Evolutionary conservation across 257 asterid genomes (phyloP).

Genomic region (Solanum pennellii): DNA sequence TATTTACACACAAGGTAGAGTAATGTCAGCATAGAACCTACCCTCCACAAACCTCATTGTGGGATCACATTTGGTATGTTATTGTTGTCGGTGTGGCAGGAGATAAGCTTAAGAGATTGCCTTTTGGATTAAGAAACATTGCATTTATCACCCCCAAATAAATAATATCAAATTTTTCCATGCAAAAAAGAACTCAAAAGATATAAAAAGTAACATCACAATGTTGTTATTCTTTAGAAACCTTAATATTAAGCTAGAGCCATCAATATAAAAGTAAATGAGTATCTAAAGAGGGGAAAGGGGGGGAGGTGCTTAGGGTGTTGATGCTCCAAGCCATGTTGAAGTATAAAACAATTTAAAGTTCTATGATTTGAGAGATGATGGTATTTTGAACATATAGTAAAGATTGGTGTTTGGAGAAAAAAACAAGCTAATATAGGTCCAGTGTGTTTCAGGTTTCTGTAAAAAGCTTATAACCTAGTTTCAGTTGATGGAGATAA

Average conservation of each 20-base stretch:
- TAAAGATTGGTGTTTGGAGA: not conserved
- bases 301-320: not conserved
- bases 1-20: not conserved
- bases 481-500: not conserved
- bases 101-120: not conserved
- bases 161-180: not conserved
- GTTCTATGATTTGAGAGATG: not conserved
- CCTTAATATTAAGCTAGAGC: not conserved
- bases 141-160: not conserved
- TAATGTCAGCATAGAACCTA: not conserved
- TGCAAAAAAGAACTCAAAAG: not conserved
- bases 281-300: not conserved
- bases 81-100: not conserved
- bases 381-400: not conserved
- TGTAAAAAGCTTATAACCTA: not conserved
- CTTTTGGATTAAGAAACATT: not conserved
- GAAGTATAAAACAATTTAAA: not conserved
- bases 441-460: not conserved
- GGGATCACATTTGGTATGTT: not conserved
- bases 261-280: not conserved
- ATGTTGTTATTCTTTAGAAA: not conserved
- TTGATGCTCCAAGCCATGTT: not conserved
- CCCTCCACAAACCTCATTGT: not conserved
- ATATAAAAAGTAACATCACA: not conserved
- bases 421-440: not conserved